phyloP scores from a whole-genome alignment of 148 eudicot genomes.

The Selenicereus undatus region DNA sequence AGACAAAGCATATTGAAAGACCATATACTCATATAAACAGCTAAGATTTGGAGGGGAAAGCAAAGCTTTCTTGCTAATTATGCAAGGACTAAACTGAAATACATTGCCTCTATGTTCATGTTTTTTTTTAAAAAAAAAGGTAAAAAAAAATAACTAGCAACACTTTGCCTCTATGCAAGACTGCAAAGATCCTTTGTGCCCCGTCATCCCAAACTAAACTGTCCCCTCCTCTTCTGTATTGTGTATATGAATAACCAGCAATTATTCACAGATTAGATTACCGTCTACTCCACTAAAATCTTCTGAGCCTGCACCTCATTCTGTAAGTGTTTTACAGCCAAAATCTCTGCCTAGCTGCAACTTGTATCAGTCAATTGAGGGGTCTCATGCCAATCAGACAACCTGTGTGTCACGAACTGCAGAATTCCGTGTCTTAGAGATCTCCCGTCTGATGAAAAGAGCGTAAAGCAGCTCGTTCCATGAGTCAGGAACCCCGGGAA shows the following conservation, averaged over 20 bases:
- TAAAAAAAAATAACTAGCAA: neutral
- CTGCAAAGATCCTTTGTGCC: neutral
- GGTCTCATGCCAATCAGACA: conserved; percentile 11
- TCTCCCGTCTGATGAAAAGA: conserved; percentile 45
- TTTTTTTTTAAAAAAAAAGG: neutral
- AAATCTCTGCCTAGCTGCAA: conserved; percentile 7
- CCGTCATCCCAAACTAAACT: neutral
- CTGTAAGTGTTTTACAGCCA: neutral
- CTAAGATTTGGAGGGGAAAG: neutral
- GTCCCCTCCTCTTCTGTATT: neutral
- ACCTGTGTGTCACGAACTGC: conserved; percentile 6
- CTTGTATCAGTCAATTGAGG: neutral
- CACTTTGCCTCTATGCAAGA: neutral
- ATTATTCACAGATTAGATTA: conserved; percentile 14
- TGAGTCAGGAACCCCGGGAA: conserved; percentile 89
- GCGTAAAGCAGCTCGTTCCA: conserved; percentile 91
- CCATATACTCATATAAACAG: neutral
- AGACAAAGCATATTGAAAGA: too few species aligned
- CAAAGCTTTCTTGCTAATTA: conserved; percentile 1
- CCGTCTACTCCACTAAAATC: neutral
- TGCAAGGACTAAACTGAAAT: too few species aligned
- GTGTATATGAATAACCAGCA: conserved; percentile 10
- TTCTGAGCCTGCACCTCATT: too few species aligned
- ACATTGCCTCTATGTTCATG: too few species aligned
- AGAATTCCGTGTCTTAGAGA: conserved; percentile 20